These are phyloP conservation scores for Lepidium didymum DNA, from an alignment of 345 rosid genomes.

Conservation along the genomic window DNA sequence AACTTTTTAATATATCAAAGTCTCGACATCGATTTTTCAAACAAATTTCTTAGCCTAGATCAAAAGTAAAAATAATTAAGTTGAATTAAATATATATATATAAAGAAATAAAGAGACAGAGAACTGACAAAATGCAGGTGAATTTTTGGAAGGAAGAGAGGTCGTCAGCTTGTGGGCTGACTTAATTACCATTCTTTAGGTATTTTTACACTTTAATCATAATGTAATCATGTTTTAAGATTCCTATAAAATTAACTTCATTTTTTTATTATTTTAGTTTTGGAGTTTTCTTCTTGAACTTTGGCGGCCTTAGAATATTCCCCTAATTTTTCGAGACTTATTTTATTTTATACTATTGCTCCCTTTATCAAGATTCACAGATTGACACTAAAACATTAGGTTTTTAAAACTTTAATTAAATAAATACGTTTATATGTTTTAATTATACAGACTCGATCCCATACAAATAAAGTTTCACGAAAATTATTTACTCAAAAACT, in stretches of 20 bases:
- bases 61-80: slow-evolving; percentile 7
- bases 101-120: slow-evolving; percentile 37
- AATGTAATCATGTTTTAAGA: slow-evolving; percentile 73
- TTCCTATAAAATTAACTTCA: slow-evolving; percentile 3
- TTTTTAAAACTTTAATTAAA: neutral
- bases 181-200: slow-evolving; percentile 44
- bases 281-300: slow-evolving; percentile 90
- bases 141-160: slow-evolving; percentile 61
- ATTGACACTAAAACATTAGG: neutral
- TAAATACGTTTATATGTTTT: neutral
- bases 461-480: neutral
- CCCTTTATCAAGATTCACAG: slow-evolving; percentile 5
- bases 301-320: slow-evolving; percentile 92
- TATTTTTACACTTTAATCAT: slow-evolving; percentile 54
- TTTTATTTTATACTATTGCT: neutral
- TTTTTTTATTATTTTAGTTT: slow-evolving; percentile 40
- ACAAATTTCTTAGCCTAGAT: neutral
- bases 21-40: slow-evolving; percentile 24
- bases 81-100: neutral
- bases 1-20: neutral
- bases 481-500: neutral
- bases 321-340: slow-evolving; percentile 43
- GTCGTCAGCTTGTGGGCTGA: slow-evolving; percentile 92
- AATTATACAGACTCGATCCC: neutral
- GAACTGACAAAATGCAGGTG: slow-evolving; percentile 87